Evolutionary conservation across 495 filamentous ascomycete genomes (phyloP).

Genomic region (Penicillium longicatenatum): DNA sequence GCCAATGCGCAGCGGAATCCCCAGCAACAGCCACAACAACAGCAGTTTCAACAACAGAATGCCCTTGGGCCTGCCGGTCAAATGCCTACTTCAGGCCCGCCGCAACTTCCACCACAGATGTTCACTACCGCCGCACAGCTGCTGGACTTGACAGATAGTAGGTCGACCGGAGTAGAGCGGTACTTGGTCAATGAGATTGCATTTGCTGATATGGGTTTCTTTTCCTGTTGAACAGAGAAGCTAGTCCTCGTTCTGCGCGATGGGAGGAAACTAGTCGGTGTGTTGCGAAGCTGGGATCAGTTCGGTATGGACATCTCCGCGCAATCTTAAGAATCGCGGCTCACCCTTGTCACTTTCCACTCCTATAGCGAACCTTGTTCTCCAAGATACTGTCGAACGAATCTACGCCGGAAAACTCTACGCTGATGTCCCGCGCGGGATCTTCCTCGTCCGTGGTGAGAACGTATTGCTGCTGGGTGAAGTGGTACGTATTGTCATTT

Average conservation of each 20-base stretch:
- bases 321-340: constrained; percentile 9
- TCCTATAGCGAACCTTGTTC: constrained; percentile 80
- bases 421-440: constrained; percentile 76
- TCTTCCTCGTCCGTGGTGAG: constrained; percentile 90
- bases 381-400: constrained; percentile 88
- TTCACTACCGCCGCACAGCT: constrained; percentile 97
- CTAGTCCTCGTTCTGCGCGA: constrained; percentile 86
- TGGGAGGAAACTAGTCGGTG: constrained; percentile 88
- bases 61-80: constrained; percentile 25
- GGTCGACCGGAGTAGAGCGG: constrained; percentile 12
- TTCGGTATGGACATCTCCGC: constrained; percentile 65
- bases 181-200: neutral
- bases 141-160: constrained; percentile 95
- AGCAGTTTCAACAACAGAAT: constrained; percentile 27
- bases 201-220: neutral
- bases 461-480: constrained; percentile 91
- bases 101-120: constrained; percentile 74
- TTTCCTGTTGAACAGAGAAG: constrained; percentile 67
- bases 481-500: constrained; percentile 58
- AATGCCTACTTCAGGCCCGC: constrained; percentile 39
- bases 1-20: constrained; percentile 29
- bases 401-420: constrained; percentile 75
- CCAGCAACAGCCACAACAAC: neutral
- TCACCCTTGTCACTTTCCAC: constrained; percentile 7
- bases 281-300: constrained; percentile 96